A percentile compares a stretch with the other conserved stretches of the same genome.
These are phyloP conservation scores for Phaseolus lunatus DNA, from an alignment of 306 rosid species.

Conservation along the genomic window DNA sequence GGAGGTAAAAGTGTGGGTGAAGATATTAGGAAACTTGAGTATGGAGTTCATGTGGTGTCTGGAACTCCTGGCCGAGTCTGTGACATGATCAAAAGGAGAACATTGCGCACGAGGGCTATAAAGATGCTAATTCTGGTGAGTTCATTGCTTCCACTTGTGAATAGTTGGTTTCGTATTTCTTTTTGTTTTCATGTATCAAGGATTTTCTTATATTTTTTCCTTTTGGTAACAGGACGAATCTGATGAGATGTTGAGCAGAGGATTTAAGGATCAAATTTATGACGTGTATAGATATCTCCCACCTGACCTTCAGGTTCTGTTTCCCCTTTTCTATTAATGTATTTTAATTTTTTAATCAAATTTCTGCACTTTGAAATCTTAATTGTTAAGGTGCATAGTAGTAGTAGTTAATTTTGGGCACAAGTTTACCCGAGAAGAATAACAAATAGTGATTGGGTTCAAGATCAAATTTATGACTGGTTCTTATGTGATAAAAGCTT, in stretches of 20 bases:
- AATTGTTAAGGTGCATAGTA: background rate
- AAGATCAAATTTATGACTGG: background rate
- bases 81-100: slow-evolving; percentile 98
- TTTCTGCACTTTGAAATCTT: slow-evolving; percentile 9
- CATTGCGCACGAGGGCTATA: slow-evolving; percentile 89
- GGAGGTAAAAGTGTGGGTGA: slow-evolving; percentile 98
- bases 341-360: background rate
- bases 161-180: background rate
- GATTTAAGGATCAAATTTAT: slow-evolving; percentile 97
- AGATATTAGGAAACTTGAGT: slow-evolving; percentile 91
- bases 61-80: slow-evolving; percentile 99
- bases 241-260: slow-evolving; percentile 99
- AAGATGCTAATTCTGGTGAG: slow-evolving; percentile 83
- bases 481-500: background rate
- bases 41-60: slow-evolving; percentile 97
- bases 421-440: background rate
- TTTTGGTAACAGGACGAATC: slow-evolving; percentile 78
- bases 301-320: slow-evolving; percentile 95
- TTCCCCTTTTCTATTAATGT: slow-evolving; percentile 14
- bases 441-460: background rate
- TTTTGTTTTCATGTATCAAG: background rate
- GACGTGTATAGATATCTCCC: slow-evolving; percentile 98
- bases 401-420: background rate
- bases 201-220: background rate
- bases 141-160: slow-evolving; percentile 31